Conservation (phyloP, 2,329 filamentous ascomycete genomes). For the Orbilia ellipsospora region DNA sequence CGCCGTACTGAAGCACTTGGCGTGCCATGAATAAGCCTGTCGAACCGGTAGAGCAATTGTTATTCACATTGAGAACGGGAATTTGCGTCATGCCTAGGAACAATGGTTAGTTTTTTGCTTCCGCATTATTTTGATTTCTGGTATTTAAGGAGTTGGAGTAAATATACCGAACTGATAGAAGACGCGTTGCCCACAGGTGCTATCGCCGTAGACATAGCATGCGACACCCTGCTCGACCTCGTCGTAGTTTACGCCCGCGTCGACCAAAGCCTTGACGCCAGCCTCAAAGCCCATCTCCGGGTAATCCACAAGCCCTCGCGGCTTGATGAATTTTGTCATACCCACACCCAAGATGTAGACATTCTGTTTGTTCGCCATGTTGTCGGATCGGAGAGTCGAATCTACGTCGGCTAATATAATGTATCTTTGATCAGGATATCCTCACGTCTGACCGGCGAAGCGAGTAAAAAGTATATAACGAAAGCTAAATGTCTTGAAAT, state of each 20-base stretch:
- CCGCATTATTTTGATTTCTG: background rate
- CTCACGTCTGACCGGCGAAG: too few species aligned
- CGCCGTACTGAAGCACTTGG: constrained; percentile 80
- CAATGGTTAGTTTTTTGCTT: constrained; percentile 19
- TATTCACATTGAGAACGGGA: constrained; percentile 97
- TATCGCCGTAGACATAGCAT: constrained; percentile 98
- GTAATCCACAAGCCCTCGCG: constrained; percentile 91
- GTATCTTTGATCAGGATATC: too few species aligned
- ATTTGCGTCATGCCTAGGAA: constrained; percentile 80
- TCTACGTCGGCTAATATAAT: background rate
- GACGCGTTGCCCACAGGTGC: constrained; percentile 91
- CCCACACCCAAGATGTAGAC: constrained; percentile 95
- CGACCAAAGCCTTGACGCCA: constrained; percentile 79
- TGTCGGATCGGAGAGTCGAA: background rate
- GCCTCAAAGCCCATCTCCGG: constrained; percentile 94
- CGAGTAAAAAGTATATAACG: background rate
- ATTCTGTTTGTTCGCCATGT: constrained; percentile 54
- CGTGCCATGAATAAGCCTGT: constrained; percentile 87
- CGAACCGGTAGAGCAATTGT: constrained; percentile 97
- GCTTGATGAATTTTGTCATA: constrained; percentile 99
- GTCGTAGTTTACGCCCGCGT: constrained; percentile 93
- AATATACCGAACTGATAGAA: constrained; percentile 90
- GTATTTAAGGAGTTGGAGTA: background rate
- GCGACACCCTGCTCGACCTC: constrained; percentile 94
- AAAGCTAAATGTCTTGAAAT: constrained; percentile 4